Conservation (phyloP, 2,329 filamentous ascomycete species). For the Teratosphaeria nubilosa region DNA sequence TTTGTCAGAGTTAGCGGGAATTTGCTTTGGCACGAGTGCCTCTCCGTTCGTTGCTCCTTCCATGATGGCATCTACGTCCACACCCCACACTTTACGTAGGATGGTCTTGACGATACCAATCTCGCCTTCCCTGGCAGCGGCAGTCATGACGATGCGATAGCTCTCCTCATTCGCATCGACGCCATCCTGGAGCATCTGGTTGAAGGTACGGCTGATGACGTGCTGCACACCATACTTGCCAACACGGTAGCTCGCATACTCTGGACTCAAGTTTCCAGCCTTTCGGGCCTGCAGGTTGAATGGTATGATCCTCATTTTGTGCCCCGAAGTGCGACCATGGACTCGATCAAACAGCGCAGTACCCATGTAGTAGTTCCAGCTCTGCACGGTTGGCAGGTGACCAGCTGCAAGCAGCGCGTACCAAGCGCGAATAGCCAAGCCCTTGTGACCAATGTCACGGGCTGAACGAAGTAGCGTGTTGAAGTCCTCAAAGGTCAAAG, state of each 20-base stretch:
- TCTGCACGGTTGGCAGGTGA: slow-evolving; percentile 36
- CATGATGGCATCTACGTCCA: slow-evolving; percentile 38
- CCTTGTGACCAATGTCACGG: slow-evolving; percentile 35
- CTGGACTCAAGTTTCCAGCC: slow-evolving; percentile 1
- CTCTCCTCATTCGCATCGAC: slow-evolving; percentile 41
- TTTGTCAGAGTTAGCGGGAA: slow-evolving; percentile 42
- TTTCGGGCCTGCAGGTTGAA: slow-evolving; percentile 14
- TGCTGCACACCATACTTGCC: slow-evolving; percentile 21
- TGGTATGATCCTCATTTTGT: slow-evolving; percentile 31
- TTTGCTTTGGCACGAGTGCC: slow-evolving; percentile 26
- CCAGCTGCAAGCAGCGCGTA: slow-evolving; percentile 29
- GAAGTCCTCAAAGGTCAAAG: slow-evolving; percentile 39
- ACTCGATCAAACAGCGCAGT: slow-evolving; percentile 35
- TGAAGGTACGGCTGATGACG: slow-evolving; percentile 30
- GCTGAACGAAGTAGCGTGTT: slow-evolving; percentile 44
- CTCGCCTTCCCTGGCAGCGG: slow-evolving; percentile 44
- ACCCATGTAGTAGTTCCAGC: slow-evolving; percentile 47
- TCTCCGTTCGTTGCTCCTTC: slow-evolving; percentile 18
- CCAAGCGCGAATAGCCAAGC: slow-evolving; percentile 40
- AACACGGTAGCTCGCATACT: slow-evolving; percentile 17
- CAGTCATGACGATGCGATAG: slow-evolving; percentile 44
- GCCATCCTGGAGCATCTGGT: slow-evolving; percentile 37
- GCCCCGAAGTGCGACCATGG: slow-evolving; percentile 27
- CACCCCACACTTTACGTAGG: slow-evolving; percentile 44
- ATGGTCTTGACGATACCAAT: slow-evolving; percentile 36